phyloP scores from a whole-genome alignment of 2,329 filamentous ascomycete genomes.

The Akanthomyces lecanii region DNA sequence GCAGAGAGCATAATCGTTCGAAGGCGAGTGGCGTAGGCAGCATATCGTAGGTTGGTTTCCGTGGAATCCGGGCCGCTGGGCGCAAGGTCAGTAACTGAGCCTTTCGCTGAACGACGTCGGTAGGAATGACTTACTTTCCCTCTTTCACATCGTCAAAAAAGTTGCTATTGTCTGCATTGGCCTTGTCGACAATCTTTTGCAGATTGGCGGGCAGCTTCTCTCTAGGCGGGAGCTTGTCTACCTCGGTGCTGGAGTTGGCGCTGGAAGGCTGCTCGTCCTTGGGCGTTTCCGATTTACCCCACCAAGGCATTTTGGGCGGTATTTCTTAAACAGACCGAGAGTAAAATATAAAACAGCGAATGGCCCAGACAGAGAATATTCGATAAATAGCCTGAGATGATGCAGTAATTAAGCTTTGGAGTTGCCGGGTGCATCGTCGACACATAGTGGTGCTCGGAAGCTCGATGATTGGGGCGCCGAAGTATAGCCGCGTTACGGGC shows the following conservation, averaged over 20 bases:
- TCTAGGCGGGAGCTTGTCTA: conserved; percentile 43
- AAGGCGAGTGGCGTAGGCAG: conserved; percentile 81
- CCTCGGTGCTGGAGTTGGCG: conserved; percentile 28
- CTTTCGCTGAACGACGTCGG: conserved; percentile 13
- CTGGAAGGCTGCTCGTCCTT: conserved; percentile 23
- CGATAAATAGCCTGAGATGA: background rate
- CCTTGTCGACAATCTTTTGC: conserved; percentile 54
- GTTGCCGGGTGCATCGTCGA: background rate
- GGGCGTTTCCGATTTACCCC: conserved; percentile 35
- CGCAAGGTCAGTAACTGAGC: conserved; percentile 19
- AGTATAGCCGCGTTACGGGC: conserved; percentile 21
- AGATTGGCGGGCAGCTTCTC: conserved; percentile 52
- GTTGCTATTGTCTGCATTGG: conserved; percentile 58
- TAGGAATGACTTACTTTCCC: conserved; percentile 60
- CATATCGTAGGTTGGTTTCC: conserved; percentile 82
- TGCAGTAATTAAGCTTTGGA: background rate
- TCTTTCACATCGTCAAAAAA: conserved; percentile 75
- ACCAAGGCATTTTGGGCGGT: conserved; percentile 36
- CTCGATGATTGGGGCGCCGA: conserved; percentile 4
- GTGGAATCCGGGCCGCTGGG: conserved; percentile 63
- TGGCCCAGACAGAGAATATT: background rate
- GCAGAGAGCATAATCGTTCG: conserved; percentile 85
- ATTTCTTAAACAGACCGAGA: background rate
- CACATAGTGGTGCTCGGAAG: background rate
- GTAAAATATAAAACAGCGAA: background rate